Base-by-base conservation (phyloP, 257 asterid genomes). In the Scutellaria minor region DNA sequence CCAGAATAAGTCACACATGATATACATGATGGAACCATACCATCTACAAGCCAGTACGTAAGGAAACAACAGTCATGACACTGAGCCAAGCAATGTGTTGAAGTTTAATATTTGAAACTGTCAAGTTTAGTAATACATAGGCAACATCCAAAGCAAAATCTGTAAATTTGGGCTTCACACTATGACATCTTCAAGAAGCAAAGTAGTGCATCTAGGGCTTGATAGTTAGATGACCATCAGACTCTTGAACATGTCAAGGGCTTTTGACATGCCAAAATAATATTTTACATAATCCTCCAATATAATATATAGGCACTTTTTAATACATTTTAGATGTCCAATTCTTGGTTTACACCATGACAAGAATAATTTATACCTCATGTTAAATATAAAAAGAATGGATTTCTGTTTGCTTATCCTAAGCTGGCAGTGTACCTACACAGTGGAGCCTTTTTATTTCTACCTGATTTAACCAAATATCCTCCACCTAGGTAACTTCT, bases 191-290 rank as follows among this genome's bases (percentile, higher is more conserved):
- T 13, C 9, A 5, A 35, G 12, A 58, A 10, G 20, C 18, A 31
- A 53, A 58, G 44, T 27, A 58, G 15, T 9, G 40, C 68, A 63
- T 18, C 48, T 63, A 46, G 51, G 53, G 54, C 22, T 63, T 39
- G 11, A 61, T n/a, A 41, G 41, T 37, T 61, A 61, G 15, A 59
- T n/a, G 51, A n/a, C 54, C 54, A 63, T 44, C 68, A 63, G 40
- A 63, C 68, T 63, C 65, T 62, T 50, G 27, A 45, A 40, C 35
- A 27, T 27, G 18, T 27, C 35, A 27, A 27, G 35, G 35, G 54
- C 70, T 45, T 20, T 48, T 64, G 40, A 42, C 52, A 14, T 11
- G 40, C 11, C 7, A 45, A 20, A 44, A 63, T 13, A 61, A 61
- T 58, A 60, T 45, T 27, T 41, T 8, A 39, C 9, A 47, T 41